Evolutionary conservation across 2,329 filamentous ascomycete genomes (phyloP).

Genomic region (Ophiostoma australiae): DNA sequence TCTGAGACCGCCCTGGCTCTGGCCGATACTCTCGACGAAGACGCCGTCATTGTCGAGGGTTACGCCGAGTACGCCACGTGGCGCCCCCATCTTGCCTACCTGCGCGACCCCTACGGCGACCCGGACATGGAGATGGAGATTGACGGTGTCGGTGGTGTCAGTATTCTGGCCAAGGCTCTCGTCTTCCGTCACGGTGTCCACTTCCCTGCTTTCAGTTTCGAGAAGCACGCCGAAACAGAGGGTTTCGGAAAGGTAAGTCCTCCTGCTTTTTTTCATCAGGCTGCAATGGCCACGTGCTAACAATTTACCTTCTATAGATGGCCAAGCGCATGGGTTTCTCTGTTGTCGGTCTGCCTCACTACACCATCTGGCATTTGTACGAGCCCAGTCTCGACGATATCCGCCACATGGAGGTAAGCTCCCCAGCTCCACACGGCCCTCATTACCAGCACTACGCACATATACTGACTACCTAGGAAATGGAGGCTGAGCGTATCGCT

Average conservation of each 20-base stretch:
- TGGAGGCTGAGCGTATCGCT: conserved; percentile 79
- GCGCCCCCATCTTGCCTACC: conserved; percentile 92
- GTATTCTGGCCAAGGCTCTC: conserved; percentile 90
- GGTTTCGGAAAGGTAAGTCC: conserved; percentile 88
- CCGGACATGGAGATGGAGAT: conserved; percentile 99
- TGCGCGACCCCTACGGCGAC: conserved; percentile 93
- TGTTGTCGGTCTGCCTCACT: conserved; percentile 91
- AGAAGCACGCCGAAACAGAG: conserved; percentile 97
- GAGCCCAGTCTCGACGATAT: conserved; percentile 98
- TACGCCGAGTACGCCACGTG: conserved; percentile 99
- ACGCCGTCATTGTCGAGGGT: conserved; percentile 96
- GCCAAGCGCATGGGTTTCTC: conserved; percentile 93
- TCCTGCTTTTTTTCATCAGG: not conserved
- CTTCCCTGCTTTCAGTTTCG: conserved; percentile 97
- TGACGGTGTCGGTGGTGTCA: conserved; percentile 94
- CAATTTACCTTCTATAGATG: conserved; percentile 59
- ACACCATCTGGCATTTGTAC: conserved; percentile 99
- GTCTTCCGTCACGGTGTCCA: conserved; percentile 94
- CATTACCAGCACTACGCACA: not conserved
- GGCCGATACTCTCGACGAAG: conserved; percentile 91
- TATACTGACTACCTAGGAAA: conserved; percentile 56
- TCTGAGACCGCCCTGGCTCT: conserved; percentile 92
- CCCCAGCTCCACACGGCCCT: not conserved
- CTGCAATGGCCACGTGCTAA: conserved; percentile 21
- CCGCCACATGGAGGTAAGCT: conserved; percentile 77